A percentile compares a stretch with the other conserved stretches of the same genome.
phyloP scores from a whole-genome alignment of 2,329 filamentous ascomycete species.

The Cryphonectria parasitica region DNA sequence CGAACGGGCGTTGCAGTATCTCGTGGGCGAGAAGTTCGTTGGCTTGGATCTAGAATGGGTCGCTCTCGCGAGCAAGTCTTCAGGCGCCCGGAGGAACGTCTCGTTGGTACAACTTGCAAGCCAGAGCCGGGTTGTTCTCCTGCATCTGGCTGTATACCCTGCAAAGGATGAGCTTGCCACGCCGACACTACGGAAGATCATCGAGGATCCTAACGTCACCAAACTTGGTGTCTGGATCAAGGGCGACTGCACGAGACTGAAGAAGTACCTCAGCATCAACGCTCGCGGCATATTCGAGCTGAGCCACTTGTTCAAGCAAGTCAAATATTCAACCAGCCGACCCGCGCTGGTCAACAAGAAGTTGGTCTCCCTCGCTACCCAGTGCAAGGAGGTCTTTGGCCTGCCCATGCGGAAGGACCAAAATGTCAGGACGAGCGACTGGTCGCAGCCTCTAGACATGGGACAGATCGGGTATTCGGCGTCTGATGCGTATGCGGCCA shows the following conservation, averaged over 20 bases:
- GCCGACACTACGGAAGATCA: constrained; percentile 69
- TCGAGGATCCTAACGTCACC: constrained; percentile 70
- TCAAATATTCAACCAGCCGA: constrained; percentile 65
- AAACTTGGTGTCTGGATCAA: constrained; percentile 81
- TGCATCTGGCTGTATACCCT: constrained; percentile 74
- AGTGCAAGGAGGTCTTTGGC: constrained; percentile 71
- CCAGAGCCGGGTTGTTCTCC: constrained; percentile 75
- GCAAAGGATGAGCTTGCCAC: constrained; percentile 63
- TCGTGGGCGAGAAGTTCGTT: constrained; percentile 70
- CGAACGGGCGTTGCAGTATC: constrained; percentile 69
- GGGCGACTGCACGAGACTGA: constrained; percentile 70
- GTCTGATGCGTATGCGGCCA: constrained; percentile 79
- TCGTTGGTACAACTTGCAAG: constrained; percentile 84
- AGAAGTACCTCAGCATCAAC: constrained; percentile 66
- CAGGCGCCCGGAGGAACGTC: constrained; percentile 68
- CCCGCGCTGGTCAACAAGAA: constrained; percentile 65
- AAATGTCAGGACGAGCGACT: constrained; percentile 73
- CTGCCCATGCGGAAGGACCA: constrained; percentile 76
- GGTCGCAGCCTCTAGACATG: constrained; percentile 65
- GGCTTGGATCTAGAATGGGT: constrained; percentile 93
- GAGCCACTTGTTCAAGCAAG: constrained; percentile 78
- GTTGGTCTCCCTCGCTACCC: constrained; percentile 67
- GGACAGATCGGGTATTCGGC: constrained; percentile 76
- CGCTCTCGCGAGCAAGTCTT: constrained; percentile 48
- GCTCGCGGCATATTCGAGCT: constrained; percentile 75